A percentile compares a stretch with the other conserved stretches of the same genome.
Evolutionary conservation across 2,329 filamentous ascomycete genomes (phyloP).

Genomic region (Aspergillus pseudonomiae): DNA sequence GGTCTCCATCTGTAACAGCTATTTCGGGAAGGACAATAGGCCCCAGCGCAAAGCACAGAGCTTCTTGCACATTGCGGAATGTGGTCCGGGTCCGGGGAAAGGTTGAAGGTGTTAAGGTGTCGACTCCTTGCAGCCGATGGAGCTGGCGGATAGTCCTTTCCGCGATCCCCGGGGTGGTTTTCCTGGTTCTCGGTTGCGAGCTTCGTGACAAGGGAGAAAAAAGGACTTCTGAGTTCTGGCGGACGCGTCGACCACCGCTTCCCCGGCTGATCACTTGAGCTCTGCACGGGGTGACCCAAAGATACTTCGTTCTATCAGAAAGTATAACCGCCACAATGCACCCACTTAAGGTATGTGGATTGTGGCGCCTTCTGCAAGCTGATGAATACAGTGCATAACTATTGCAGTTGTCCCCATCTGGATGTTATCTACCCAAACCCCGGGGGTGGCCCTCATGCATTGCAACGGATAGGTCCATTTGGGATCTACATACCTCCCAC

Average conservation of each 20-base stretch:
- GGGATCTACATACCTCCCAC: not conserved
- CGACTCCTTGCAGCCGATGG: constrained; percentile 5
- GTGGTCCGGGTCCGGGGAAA: constrained; percentile 4
- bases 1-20: not conserved
- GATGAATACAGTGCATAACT: not conserved
- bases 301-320: not conserved
- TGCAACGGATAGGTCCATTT: not conserved
- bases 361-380: not conserved
- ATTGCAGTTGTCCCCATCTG: not conserved
- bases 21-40: not conserved
- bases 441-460: not conserved
- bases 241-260: not conserved
- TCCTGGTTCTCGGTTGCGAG: not conserved
- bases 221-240: not conserved
- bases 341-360: not conserved
- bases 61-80: not conserved
- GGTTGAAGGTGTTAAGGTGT: not conserved
- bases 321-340: not conserved
- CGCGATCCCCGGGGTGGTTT: not conserved
- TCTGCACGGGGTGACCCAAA: constrained; percentile 1
- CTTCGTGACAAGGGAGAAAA: not conserved
- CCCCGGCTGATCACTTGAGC: not conserved
- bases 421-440: not conserved
- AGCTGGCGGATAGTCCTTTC: not conserved
- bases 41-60: not conserved